Conservation (phyloP, 129 eudicot species). For the Gnaphalium uliginosum region DNA sequence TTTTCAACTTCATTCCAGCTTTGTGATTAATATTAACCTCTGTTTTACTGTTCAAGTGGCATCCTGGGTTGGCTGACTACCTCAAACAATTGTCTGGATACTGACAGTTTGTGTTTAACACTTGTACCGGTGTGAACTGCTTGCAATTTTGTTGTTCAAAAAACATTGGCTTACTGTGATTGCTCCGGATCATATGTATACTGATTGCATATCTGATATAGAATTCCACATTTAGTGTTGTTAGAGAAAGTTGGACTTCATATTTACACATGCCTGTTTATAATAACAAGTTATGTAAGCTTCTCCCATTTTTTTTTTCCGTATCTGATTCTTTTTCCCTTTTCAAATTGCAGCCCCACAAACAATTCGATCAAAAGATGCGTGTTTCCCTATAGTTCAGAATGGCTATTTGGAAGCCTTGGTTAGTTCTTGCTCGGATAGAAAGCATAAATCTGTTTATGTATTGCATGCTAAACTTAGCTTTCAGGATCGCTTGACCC, state of each 20-base stretch:
- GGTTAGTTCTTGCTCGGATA: conserved; percentile 45
- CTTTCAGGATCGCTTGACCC: not conserved
- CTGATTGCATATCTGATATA: not conserved
- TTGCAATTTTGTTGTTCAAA: not conserved
- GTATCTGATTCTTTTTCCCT: not conserved
- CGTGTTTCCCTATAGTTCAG: conserved; percentile 24
- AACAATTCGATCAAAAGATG: conserved; percentile 31
- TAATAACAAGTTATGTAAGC: not conserved
- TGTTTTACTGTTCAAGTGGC: not conserved
- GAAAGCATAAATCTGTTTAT: too few species aligned
- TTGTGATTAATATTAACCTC: not conserved
- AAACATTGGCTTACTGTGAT: not conserved
- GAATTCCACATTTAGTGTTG: not conserved
- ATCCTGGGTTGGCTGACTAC: not conserved
- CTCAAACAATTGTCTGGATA: not conserved
- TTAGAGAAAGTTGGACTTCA: not conserved
- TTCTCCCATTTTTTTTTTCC: not conserved
- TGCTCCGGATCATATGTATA: not conserved
- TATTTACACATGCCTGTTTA: not conserved
- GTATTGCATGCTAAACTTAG: not conserved
- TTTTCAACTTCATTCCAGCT: not conserved
- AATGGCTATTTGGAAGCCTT: conserved; percentile 18
- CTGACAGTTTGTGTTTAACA: not conserved
- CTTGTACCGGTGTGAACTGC: not conserved
- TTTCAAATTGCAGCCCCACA: not conserved